A percentile compares a stretch with the other conserved stretches of the same genome.
phyloP scores from a whole-genome alignment of 140 eudicot species.

The Senecio squalidus region DNA sequence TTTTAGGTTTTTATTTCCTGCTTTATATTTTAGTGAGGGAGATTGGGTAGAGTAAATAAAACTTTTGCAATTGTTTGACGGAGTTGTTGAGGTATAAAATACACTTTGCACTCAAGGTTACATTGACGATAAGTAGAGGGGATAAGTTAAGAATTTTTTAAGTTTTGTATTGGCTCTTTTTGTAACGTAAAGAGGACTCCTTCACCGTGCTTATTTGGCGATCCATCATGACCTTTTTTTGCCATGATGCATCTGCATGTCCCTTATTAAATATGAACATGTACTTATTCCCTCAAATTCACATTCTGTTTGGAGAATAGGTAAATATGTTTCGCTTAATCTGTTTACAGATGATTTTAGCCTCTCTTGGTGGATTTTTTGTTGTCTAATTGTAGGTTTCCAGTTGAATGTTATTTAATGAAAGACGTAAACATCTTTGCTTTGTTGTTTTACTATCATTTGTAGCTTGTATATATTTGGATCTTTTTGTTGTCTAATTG shows the following conservation, averaged over 20 bases:
- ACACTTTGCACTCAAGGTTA: not conserved
- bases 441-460: not conserved
- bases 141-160: not conserved
- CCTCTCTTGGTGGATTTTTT: too few relatives aligned
- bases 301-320: not conserved
- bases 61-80: not conserved
- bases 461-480: slow-evolving; percentile 4
- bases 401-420: not conserved
- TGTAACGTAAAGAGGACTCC: not conserved
- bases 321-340: too few relatives aligned
- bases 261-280: not conserved
- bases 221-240: not conserved
- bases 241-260: not conserved
- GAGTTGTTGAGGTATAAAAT: not conserved
- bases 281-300: not conserved
- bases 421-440: not conserved
- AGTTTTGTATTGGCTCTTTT: not conserved
- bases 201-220: not conserved
- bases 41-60: not conserved
- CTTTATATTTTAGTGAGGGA: not conserved
- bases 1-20: not conserved
- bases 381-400: too few relatives aligned
- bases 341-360: too few relatives aligned
- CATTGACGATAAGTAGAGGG: not conserved
- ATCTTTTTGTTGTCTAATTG: not conserved